Base-by-base conservation (phyloP, 1,139 yeast genomes). In the Wickerhamomyces sp. region DNA sequence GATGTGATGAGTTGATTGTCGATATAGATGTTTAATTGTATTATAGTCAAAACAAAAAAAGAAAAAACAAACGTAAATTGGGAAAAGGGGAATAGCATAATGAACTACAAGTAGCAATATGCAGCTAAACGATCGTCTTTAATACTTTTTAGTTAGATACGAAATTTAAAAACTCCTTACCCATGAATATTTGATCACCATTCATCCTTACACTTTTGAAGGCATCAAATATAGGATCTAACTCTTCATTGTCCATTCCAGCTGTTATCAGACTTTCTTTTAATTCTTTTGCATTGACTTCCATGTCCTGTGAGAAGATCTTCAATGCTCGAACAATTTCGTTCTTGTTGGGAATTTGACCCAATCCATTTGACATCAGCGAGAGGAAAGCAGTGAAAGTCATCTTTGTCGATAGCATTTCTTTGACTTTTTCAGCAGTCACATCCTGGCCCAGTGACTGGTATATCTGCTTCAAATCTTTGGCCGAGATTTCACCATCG, bases 1-100 rank as follows among this genome's bases (percentile, higher is more conserved):
- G 96, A 41, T 94, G 96, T 62, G 98, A 93, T 66, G 99, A 93
- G 70, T 78, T 93, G 62, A 90, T 93, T 63, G 88, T 90, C 51
- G 98, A 93, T 65, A 84, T 54, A 31, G 60, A 55, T 47, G 58
- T 58, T 41, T 57, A 46, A 42, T 34, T 15, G 37, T 29, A 26
- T 30, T 34, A 39, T 37, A 10, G 27, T 29, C 29, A 31, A 38
- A 36, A 29, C 23, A 18, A 18, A 4, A 18, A 18, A 18, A 18
- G 23, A 3, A 18, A 35, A 44, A 30, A 26, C 26, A 18, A 23
- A 29, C 31, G 26, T 13, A 40, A 35, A 27, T 14, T 36, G 42
- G 37, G 35, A 32, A 43, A 33, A 18, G 38, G 23, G 5, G 23
- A 18, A 18, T 18, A 18, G 23, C 23, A 18, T 18, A 18, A 18